Conservation (phyloP, 495 filamentous ascomycete genomes). For the Penicillium arizonense region DNA sequence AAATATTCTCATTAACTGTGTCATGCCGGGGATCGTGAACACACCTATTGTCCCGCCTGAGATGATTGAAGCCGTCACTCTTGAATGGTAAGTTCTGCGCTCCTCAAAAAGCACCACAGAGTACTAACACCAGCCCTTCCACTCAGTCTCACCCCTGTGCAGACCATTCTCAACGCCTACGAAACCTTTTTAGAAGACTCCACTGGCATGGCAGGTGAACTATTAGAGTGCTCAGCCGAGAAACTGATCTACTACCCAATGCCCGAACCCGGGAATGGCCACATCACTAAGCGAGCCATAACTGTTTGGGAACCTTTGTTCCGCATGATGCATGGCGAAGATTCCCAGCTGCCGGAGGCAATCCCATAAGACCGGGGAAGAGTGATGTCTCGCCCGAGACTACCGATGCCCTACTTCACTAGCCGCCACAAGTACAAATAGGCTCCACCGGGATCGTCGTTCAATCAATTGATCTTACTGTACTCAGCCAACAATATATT, state of each 20-base stretch:
- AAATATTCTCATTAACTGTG: slow-evolving; percentile 28
- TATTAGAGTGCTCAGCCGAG: slow-evolving; percentile 28
- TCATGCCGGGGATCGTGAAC: slow-evolving; percentile 27
- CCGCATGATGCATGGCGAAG: slow-evolving; percentile 25
- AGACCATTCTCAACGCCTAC: slow-evolving; percentile 25
- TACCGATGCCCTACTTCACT: background rate
- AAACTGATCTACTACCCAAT: slow-evolving; percentile 22
- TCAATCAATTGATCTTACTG: background rate
- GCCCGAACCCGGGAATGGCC: slow-evolving; percentile 25
- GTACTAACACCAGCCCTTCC: background rate
- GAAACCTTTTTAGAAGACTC: slow-evolving; percentile 26
- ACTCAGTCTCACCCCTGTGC: slow-evolving; percentile 22
- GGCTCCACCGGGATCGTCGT: background rate
- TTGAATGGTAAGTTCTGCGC: slow-evolving; percentile 22
- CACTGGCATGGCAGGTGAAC: slow-evolving; percentile 25
- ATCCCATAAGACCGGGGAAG: slow-evolving; percentile 14
- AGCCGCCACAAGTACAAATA: background rate
- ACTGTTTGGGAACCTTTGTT: slow-evolving; percentile 36
- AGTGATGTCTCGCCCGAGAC: background rate
- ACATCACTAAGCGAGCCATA: slow-evolving; percentile 23
- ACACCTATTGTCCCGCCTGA: slow-evolving; percentile 29
- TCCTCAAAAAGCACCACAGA: background rate
- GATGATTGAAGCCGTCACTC: slow-evolving; percentile 25
- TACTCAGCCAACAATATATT: background rate
- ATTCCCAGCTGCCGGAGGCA: slow-evolving; percentile 22